Percentiles rank a stretch among this genome's conserved stretches.
These are phyloP conservation scores for Platanthera zijinensis DNA, from an alignment of 106 monocot genomes.

Conservation along the genomic window DNA sequence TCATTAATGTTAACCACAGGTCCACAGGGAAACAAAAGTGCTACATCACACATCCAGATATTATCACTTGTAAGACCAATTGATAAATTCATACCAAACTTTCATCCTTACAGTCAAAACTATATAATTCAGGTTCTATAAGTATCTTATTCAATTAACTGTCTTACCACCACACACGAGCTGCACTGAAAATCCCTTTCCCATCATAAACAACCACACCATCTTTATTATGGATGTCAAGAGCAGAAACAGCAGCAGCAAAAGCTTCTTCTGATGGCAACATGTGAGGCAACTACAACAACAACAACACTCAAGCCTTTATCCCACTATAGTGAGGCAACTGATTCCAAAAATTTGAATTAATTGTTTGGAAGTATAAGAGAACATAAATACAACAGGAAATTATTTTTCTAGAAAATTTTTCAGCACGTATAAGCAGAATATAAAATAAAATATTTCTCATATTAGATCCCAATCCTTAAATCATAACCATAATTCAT, in stretches of 20 bases:
- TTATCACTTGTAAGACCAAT: neutral
- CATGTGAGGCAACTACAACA: slow-evolving; percentile 83
- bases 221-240: slow-evolving; percentile 86
- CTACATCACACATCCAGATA: neutral
- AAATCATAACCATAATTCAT: neutral
- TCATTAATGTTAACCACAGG: no score
- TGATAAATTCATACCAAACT: neutral
- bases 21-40: no score
- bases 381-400: neutral
- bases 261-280: slow-evolving; percentile 94
- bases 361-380: neutral
- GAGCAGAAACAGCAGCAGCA: slow-evolving; percentile 93
- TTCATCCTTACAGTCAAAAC: neutral
- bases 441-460: neutral
- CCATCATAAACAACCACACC: slow-evolving; percentile 95
- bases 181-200: slow-evolving; percentile 95
- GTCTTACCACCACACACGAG: slow-evolving; percentile 97
- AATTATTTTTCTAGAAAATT: neutral
- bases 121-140: neutral
- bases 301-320: no score
- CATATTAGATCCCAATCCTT: neutral
- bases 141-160: neutral
- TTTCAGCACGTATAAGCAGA: neutral
- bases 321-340: slow-evolving; percentile 43
- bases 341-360: slow-evolving; percentile 25